Evolutionary conservation across 208 protist species (phyloP), one percentile per base, ranked within the genome.

Genomic region (Trypanosomatidae sp.): DNA sequence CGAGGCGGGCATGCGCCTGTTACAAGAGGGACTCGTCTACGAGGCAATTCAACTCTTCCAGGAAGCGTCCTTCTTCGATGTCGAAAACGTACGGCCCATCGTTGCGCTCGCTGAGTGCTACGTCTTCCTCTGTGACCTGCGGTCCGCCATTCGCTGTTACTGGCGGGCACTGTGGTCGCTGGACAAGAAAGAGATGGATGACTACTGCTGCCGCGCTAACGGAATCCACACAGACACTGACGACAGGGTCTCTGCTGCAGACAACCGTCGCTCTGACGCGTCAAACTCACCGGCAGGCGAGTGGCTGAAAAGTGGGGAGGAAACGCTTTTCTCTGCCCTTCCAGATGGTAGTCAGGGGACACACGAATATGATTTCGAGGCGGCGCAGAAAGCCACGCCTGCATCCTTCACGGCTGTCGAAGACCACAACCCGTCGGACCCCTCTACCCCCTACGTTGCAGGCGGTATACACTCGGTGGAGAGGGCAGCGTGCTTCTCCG

Each of bases 31-130:
- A 1, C 44, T 80, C n/a, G 75, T 93, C 8, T 53, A 76, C 25
- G 73, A 85, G 41, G 90, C 90, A 9, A 90, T 94, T 49, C 82
- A 93, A 46, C 55, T 75, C 22, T 91, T 97, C 62, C 77, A 81
- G 3, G 87, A 95, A 69, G 80, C 87, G 12, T 84, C 77, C 47
- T 97, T 97, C 69, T 95, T 95, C 67, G 69, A 88, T 28, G 81
- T 82, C 13, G 74, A 94, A 17, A 87, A 92, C 65, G 83, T 89
- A 53, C 85, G 87, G 39, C 89, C 92, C 3, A 77, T 93, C 56
- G 86, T 91, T 36, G 89, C 92, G 3, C 66, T 87, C 5, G 92
- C 90, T 7, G 90, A 97, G 82, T 94, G 89, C 64, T 94, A 93
- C 77, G 71, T 95, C 49, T 88, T 85, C 2, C 71, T 95, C 3